A percentile compares a stretch with the other conserved stretches of the same genome.
phyloP scores from a whole-genome alignment of 2,329 filamentous ascomycete species.

The Albophoma yamanashiensis region DNA sequence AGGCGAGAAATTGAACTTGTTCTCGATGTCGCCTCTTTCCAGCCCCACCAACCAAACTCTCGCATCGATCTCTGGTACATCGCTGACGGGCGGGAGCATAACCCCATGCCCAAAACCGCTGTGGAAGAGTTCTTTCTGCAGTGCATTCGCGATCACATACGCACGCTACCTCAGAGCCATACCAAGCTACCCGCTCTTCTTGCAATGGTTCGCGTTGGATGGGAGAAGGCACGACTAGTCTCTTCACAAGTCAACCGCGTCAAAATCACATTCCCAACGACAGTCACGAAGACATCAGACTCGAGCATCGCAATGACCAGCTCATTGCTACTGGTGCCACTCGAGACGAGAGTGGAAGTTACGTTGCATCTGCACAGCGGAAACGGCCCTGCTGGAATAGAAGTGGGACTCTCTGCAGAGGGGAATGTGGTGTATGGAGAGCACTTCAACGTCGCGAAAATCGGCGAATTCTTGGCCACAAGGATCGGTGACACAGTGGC shows the following conservation, averaged over 20 bases:
- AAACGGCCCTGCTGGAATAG: conserved; percentile 35
- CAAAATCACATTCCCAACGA: conserved; percentile 53
- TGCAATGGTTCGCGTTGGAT: conserved; percentile 46
- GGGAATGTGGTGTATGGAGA: conserved; percentile 68
- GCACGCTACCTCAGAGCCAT: conserved; percentile 46
- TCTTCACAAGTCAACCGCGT: conserved; percentile 51
- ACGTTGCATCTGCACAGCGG: conserved; percentile 42
- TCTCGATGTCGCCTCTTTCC: conserved; percentile 57
- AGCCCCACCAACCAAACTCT: conserved; percentile 31
- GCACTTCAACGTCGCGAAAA: conserved; percentile 63
- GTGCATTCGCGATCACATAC: conserved; percentile 57
- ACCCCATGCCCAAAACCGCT: conserved; percentile 44
- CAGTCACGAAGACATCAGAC: conserved; percentile 53
- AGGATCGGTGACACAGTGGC: conserved; percentile 33
- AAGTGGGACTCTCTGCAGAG: conserved; percentile 40
- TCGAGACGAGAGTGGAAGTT: conserved; percentile 60
- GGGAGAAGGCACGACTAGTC: conserved; percentile 53
- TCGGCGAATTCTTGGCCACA: conserved; percentile 57
- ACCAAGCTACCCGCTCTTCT: conserved; percentile 50
- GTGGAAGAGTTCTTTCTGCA: conserved; percentile 69
- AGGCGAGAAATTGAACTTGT: conserved; percentile 61
- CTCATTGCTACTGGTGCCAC: conserved; percentile 49
- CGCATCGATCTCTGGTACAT: conserved; percentile 63
- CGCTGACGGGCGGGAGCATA: conserved; percentile 42
- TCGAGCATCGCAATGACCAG: conserved; percentile 51